A percentile compares a stretch with the other conserved stretches of the same genome.
phyloP scores from a whole-genome alignment of 176 grass and related monocot genomes.

The Phyllostachys edulis region DNA sequence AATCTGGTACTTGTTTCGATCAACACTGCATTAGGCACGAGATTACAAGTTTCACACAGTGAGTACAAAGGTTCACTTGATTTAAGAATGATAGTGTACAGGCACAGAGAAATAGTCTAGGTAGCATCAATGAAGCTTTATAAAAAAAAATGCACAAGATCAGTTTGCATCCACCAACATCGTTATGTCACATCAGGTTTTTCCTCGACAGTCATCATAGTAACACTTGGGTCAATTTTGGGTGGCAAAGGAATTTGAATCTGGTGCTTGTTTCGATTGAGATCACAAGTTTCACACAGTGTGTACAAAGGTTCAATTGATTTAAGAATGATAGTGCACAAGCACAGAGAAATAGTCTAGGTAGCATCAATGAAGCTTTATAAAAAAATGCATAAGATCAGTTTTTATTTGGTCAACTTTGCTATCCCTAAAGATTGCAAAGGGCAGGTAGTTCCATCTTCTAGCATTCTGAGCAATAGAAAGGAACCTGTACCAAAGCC shows the following conservation, averaged over 20 bases:
- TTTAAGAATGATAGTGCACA: not conserved
- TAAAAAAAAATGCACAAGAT: slow-evolving; percentile 18
- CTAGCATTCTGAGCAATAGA: not conserved
- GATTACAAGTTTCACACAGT: slow-evolving; percentile 18
- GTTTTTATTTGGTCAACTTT: slow-evolving; percentile 3
- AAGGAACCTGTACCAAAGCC: not conserved
- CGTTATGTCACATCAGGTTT: slow-evolving; percentile 97
- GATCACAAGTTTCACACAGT: slow-evolving; percentile 15
- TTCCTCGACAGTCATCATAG: slow-evolving; percentile 98
- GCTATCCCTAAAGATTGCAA: not conserved
- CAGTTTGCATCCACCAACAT: slow-evolving; percentile 67
- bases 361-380: not conserved
- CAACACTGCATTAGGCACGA: slow-evolving; percentile 59
- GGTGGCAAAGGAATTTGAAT: slow-evolving; percentile 91
- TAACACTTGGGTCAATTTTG: slow-evolving; percentile 94
- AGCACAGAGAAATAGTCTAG: not conserved
- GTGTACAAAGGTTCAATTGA: not conserved
- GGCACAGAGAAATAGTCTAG: not conserved
- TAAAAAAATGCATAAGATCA: slow-evolving; percentile 8
- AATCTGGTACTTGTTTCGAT: slow-evolving; percentile 92
- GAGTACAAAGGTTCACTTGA: not conserved
- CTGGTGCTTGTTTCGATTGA: slow-evolving; percentile 84
- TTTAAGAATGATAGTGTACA: not conserved
- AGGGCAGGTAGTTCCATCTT: not conserved
- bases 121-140: not conserved